phyloP scores from a whole-genome alignment of 768 basidiomycete species.

The Hemileccinum rubropunctum region DNA sequence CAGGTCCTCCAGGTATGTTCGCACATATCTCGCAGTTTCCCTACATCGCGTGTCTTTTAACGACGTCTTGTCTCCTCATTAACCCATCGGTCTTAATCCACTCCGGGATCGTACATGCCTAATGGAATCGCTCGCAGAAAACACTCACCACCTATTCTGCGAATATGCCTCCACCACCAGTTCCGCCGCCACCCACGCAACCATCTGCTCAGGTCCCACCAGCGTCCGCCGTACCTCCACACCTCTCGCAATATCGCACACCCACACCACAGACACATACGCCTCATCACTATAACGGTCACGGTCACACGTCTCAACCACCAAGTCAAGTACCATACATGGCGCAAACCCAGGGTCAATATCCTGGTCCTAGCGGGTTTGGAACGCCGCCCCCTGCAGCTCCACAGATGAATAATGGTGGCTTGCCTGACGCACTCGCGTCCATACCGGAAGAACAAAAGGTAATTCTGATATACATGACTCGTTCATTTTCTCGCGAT shows the following conservation, averaged over 20 bases:
- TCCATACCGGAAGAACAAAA: conserved; percentile 69
- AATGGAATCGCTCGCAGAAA: conserved; percentile 41
- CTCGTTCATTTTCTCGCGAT: conserved; percentile 3
- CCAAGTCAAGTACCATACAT: conserved; percentile 18
- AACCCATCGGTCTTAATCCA: not conserved
- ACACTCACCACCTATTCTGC: conserved; percentile 53
- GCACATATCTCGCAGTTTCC: not conserved
- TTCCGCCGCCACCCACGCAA: conserved; percentile 16
- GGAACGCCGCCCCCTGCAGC: conserved; percentile 20
- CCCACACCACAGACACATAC: conserved; percentile 34
- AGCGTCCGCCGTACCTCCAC: conserved; percentile 47
- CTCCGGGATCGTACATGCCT: conserved; percentile 1
- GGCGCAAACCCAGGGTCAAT: conserved; percentile 19
- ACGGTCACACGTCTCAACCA: conserved; percentile 27
- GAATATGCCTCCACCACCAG: conserved; percentile 19
- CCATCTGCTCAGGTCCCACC: conserved; percentile 25
- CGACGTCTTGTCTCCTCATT: not conserved
- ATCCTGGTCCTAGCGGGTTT: conserved; percentile 15
- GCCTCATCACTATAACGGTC: conserved; percentile 30
- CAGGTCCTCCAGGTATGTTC: conserved; percentile 67
- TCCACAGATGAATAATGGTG: conserved; percentile 19
- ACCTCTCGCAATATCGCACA: conserved; percentile 34
- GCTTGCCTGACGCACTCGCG: conserved; percentile 52
- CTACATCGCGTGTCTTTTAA: not conserved
- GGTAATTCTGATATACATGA: conserved; percentile 35